Percentiles rank a stretch among this genome's conserved stretches.
Conservation (phyloP, 176 grass and related monocot genomes). For the Rhynchospora pubera region DNA sequence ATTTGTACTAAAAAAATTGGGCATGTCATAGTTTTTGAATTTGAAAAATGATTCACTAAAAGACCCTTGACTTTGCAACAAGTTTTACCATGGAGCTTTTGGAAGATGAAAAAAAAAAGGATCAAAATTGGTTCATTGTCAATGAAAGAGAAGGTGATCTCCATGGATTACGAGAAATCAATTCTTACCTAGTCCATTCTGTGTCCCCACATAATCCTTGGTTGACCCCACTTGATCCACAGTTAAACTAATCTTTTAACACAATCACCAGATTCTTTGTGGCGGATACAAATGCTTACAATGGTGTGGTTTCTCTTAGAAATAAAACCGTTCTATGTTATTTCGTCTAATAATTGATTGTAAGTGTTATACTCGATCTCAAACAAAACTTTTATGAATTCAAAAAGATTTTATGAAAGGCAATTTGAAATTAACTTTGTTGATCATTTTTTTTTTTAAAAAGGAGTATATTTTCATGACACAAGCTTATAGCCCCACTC, state of each 20-base stretch:
- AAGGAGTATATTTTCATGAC: too few species aligned
- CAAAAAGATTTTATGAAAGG: too few species aligned
- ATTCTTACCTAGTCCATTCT: neutral
- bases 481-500: too few species aligned
- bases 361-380: too few species aligned
- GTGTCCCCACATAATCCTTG: neutral
- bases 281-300: neutral
- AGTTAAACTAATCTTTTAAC: neutral
- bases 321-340: neutral
- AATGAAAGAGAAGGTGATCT: neutral
- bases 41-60: neutral
- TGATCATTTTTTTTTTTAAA: too few species aligned
- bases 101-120: conserved; percentile 1
- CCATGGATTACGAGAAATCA: neutral
- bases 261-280: neutral
- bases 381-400: too few species aligned
- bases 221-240: conserved; percentile 4
- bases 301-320: neutral
- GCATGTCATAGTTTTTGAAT: neutral
- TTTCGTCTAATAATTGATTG: too few species aligned
- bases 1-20: neutral
- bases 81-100: neutral
- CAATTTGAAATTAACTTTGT: too few species aligned
- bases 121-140: conserved; percentile 9
- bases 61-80: neutral